phyloP scores from a whole-genome alignment of 2,329 filamentous ascomycete species.

The Zalaria obscura region DNA sequence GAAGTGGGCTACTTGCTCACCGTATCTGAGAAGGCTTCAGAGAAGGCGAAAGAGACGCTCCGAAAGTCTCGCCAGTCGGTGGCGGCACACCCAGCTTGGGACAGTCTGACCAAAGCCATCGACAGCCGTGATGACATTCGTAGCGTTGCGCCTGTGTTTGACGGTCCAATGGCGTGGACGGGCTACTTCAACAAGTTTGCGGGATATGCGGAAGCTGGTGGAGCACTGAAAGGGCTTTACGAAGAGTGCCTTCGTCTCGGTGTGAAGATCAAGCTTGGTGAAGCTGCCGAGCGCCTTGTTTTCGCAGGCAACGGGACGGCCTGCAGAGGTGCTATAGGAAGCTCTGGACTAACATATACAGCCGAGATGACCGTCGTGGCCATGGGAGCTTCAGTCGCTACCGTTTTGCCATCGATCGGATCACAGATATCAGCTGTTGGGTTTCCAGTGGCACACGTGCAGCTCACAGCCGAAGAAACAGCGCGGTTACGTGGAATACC shows the following conservation, averaged over 20 bases:
- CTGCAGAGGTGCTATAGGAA: slow-evolving; percentile 24
- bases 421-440: slow-evolving; percentile 39
- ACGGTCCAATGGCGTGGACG: slow-evolving; percentile 34
- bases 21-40: slow-evolving; percentile 32
- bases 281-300: slow-evolving; percentile 21
- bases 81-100: slow-evolving; percentile 25
- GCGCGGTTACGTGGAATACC: slow-evolving; percentile 42
- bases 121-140: slow-evolving; percentile 25
- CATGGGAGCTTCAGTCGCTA: slow-evolving; percentile 35
- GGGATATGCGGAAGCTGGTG: slow-evolving; percentile 42
- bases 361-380: slow-evolving; percentile 34
- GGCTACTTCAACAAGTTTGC: slow-evolving; percentile 46
- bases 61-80: slow-evolving; percentile 27
- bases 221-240: slow-evolving; percentile 36
- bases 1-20: slow-evolving; percentile 38
- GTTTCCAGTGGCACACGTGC: slow-evolving; percentile 47
- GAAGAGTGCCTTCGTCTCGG: slow-evolving; percentile 24
- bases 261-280: slow-evolving; percentile 30
- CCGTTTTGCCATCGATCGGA: slow-evolving; percentile 35
- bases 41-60: slow-evolving; percentile 34
- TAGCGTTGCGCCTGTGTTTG: slow-evolving; percentile 32
- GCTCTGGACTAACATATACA: slow-evolving; percentile 22
- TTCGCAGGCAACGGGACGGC: slow-evolving; percentile 25
- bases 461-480: slow-evolving; percentile 40
- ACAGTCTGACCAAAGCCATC: slow-evolving; percentile 25